Evolutionary conservation across 1,284 basidiomycete species (phyloP), one percentile per base, ranked within the genome.

Genomic region (Tremellales sp.): DNA sequence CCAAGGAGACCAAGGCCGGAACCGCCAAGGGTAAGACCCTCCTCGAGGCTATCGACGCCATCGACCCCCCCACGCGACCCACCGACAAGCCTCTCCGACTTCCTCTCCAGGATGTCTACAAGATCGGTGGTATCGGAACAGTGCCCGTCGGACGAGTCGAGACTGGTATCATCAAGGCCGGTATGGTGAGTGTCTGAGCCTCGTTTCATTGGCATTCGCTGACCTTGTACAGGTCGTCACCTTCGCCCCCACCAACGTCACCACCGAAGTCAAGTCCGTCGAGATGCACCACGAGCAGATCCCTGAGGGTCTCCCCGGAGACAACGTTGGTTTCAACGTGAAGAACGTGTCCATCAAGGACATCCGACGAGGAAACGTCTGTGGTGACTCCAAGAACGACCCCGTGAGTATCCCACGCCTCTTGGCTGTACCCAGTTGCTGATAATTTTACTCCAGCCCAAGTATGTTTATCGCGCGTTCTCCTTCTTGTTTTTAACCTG

Each of bases 231-330:
- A 98, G 94, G 82, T 98, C 72, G 94, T 97, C 76, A 85, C 79
- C 74, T 98, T 98, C 57, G 94, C 95, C 63, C 94, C 94, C 57
- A 76, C 90, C 61, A 92, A 92, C 80, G 93, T 99, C 68, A 97
- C 93, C 77, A 99, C 95, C 78, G 95, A 98, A 87, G 94, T 98
- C 80, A 97, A 97, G 85, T 97, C 90, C 63, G 94, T 98, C 76
- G 94, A 98, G 81, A 98, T 98, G 95, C 95, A 98, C 78, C 94
- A 97, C 87, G 94, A 98, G 78, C 90, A 94, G 77, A 90, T 99
- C 75, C 81, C 81, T 74, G 82, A 90, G 78, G 95, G 95, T 81
- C 70, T 81, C 56, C 94, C 94, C 56, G 95, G 95, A 83, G 94
- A 98, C 84, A 98, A 98, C 78, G 56, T 97, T 73, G 93, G 53